Evolutionary conservation across 1,284 basidiomycete genomes (phyloP).

Genomic region (Stereum hirsutum): DNA sequence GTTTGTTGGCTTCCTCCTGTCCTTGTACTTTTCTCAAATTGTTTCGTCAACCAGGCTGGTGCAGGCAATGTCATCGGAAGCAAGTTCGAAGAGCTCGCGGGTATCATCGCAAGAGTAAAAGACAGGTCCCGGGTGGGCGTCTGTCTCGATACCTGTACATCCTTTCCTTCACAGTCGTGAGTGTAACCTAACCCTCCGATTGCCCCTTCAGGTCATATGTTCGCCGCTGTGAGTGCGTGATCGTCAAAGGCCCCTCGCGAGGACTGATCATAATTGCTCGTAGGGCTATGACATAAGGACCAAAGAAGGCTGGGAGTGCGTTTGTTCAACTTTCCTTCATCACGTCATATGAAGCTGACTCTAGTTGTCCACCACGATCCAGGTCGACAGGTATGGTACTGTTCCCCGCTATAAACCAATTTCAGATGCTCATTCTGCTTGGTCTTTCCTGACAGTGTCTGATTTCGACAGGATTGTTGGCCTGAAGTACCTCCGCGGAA

Average conservation of each 20-base stretch:
- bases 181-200: slow-evolving; percentile 3
- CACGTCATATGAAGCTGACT: neutral
- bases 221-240: slow-evolving; percentile 52
- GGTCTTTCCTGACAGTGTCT: slow-evolving; percentile 14
- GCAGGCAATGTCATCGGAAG: slow-evolving; percentile 76
- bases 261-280: neutral
- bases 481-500: slow-evolving; percentile 62
- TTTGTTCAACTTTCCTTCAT: slow-evolving; percentile 8
- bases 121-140: slow-evolving; percentile 74
- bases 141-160: slow-evolving; percentile 79
- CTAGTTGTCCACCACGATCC: slow-evolving; percentile 10
- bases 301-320: slow-evolving; percentile 56
- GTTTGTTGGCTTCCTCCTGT: slow-evolving; percentile 21
- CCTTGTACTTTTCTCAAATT: neutral
- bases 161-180: neutral
- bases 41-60: slow-evolving; percentile 46
- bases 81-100: slow-evolving; percentile 56
- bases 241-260: neutral
- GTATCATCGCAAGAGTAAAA: slow-evolving; percentile 65
- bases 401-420: no score
- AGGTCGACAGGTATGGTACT: slow-evolving; percentile 10
- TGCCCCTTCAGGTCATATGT: slow-evolving; percentile 54
- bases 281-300: slow-evolving; percentile 78
- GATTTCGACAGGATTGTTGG: slow-evolving; percentile 63
- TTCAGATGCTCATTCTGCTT: neutral